Conservation (phyloP, 228 moss, liverwort and hornwort genomes). For the Sphagnum magellanicum region DNA sequence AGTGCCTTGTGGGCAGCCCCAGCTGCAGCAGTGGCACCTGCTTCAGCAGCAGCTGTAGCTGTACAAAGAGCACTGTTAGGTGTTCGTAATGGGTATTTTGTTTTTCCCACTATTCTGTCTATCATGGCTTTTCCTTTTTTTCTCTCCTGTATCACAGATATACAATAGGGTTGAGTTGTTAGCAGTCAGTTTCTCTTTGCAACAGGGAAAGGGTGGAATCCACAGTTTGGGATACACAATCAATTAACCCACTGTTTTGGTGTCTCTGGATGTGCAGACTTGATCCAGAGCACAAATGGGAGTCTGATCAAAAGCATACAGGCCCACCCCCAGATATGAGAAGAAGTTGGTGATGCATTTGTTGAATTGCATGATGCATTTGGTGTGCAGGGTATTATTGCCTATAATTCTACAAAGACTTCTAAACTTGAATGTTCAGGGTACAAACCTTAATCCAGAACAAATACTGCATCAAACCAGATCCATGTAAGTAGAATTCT, state of each 20-base stretch:
- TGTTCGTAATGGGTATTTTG: conserved; percentile 40
- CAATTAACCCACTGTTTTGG: not conserved
- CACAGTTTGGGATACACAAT: too few relatives aligned
- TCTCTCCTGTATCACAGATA: not conserved
- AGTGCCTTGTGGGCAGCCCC: conserved; percentile 49
- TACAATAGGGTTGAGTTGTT: not conserved
- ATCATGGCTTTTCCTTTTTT: not conserved
- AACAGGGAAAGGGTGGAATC: too few relatives aligned
- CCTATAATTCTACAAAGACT: not conserved
- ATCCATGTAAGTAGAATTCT: not conserved
- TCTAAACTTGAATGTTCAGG: not conserved
- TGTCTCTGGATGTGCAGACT: conserved; percentile 19
- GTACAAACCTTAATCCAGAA: not conserved
- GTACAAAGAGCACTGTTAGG: conserved; percentile 43
- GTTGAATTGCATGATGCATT: not conserved
- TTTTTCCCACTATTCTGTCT: not conserved
- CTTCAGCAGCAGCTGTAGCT: conserved; percentile 49
- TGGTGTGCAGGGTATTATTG: not conserved
- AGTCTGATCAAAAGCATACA: conserved; percentile 53
- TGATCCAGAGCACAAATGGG: conserved; percentile 48
- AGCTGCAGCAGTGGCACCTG: conserved; percentile 48
- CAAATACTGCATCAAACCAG: not conserved
- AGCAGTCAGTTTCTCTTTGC: not conserved
- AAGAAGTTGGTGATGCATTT: conserved; percentile 1
- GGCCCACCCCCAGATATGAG: conserved; percentile 33